A percentile compares a stretch with the other conserved stretches of the same genome.
These are phyloP conservation scores for Amanita subjunquillea DNA, from an alignment of 768 basidiomycete genomes.

Conservation along the genomic window DNA sequence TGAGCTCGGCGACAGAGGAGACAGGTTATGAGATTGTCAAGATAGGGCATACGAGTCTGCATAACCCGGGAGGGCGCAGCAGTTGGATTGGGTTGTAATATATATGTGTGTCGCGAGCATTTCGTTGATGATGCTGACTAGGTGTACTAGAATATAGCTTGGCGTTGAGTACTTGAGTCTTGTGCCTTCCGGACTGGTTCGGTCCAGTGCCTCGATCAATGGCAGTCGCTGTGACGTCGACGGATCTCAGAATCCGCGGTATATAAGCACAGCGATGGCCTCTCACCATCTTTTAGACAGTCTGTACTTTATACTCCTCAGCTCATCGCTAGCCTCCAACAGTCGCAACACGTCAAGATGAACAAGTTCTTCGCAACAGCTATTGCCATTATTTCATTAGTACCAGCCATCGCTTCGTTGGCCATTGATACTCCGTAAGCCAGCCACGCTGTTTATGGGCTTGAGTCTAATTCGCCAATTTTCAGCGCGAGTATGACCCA, in stretches of 20 bases:
- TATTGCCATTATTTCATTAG: slow-evolving; percentile 25
- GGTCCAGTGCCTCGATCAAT: background rate
- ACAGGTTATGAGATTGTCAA: slow-evolving; percentile 50
- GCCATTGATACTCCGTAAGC: slow-evolving; percentile 61
- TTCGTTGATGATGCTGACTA: background rate
- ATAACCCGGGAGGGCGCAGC: slow-evolving; percentile 83
- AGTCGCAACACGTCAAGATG: slow-evolving; percentile 6
- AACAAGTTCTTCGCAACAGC: slow-evolving; percentile 29
- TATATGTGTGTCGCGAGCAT: background rate
- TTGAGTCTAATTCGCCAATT: background rate
- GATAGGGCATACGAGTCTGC: slow-evolving; percentile 89
- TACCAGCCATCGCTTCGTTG: slow-evolving; percentile 28
- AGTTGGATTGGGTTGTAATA: slow-evolving; percentile 81
- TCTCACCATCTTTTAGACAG: background rate
- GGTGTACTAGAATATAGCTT: background rate
- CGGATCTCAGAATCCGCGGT: slow-evolving; percentile 1
- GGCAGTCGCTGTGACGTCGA: slow-evolving; percentile 1
- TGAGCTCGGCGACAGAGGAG: slow-evolving; percentile 4
- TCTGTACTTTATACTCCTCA: slow-evolving; percentile 4
- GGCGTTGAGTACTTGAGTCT: background rate
- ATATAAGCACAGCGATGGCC: background rate
- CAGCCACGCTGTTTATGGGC: background rate
- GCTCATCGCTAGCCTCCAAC: slow-evolving; percentile 3
- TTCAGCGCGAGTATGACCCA: slow-evolving; percentile 21
- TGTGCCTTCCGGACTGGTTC: background rate